These are phyloP conservation scores for Lactifluus hygrophoroides DNA, from an alignment of 768 basidiomycete species.

Conservation along the genomic window DNA sequence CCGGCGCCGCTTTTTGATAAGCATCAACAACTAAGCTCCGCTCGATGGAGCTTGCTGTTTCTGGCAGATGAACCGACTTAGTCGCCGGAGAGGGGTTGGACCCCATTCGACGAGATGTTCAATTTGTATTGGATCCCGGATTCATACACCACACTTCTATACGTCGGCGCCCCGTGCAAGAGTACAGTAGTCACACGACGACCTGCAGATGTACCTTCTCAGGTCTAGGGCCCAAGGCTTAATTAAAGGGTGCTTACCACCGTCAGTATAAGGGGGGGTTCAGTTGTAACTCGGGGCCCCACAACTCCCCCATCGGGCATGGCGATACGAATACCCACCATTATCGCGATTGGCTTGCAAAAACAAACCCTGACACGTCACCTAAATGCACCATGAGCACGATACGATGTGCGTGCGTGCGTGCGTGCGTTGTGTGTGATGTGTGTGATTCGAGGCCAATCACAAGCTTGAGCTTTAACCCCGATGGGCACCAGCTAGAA, in stretches of 20 bases:
- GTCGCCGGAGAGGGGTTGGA: too few species aligned
- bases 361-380: constrained; percentile 10
- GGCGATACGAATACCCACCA: not conserved
- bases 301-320: not conserved
- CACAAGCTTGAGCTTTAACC: not conserved
- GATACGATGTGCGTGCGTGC: too few species aligned
- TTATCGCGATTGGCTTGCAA: constrained; percentile 1
- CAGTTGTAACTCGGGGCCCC: constrained; percentile 5
- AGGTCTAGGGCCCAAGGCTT: not conserved
- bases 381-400: not conserved
- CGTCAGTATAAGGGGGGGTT: too few species aligned
- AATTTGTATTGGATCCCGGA: too few species aligned
- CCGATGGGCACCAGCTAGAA: not conserved
- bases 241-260: not conserved
- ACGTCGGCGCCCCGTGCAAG: too few species aligned
- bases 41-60: not conserved
- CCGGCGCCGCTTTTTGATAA: not conserved
- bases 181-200: too few species aligned
- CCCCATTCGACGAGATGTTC: too few species aligned
- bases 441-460: not conserved
- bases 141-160: too few species aligned
- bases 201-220: not conserved
- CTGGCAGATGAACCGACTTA: not conserved
- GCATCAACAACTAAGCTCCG: not conserved
- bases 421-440: not conserved